Evolutionary conservation across 331 rosid genomes (phyloP), one percentile per base, ranked within the genome.

Genomic region (Quercus tomentella): DNA sequence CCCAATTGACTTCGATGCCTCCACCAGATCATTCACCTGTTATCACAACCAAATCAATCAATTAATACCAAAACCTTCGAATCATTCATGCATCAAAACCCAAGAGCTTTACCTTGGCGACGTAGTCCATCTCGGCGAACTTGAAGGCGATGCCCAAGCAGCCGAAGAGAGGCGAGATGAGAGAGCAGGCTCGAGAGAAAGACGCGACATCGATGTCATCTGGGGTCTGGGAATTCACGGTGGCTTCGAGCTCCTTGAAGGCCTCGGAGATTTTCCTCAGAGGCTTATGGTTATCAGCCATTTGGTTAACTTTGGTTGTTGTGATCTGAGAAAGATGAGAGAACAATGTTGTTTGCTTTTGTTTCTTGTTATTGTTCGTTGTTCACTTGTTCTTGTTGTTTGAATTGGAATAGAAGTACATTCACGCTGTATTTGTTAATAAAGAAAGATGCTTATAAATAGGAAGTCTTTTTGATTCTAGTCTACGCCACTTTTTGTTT

Each of bases 81-180:
- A 33, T 67, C n/a, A 9, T 20, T 12, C 28, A 1, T 9, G 18
- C 30, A 18, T n/a, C 18, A 35, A 8, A 67, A 14, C 16, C 17
- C 55, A 12, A 49, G 17, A 49, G 17, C 23, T 69, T 72, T 67
- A 91, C 99, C 96, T 93, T 95, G 82, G 96, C 84, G 43, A 93
- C 98, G 70, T 88, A 95, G 84, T 95, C 99, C 68, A 35, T 90
- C 85, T 95, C 99, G 31, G 99, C 99, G 69, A 95, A 95, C 86
- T 90, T 93, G 91, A 95, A 95, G 51, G 99, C 99, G 56, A 95
- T 84, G 56, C 98, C 99, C 71, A 95, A 79, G 85, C 90, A 95
- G 15, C 91, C 93, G 68, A 95, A 95, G 74, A 95, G 96, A 76
- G 99, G 98, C n/a, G 97, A 93, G 31, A 95, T 81, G 33, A 85